Base-by-base conservation (phyloP, 2,329 filamentous ascomycete genomes). In the Xylariomycetidae sp. region DNA sequence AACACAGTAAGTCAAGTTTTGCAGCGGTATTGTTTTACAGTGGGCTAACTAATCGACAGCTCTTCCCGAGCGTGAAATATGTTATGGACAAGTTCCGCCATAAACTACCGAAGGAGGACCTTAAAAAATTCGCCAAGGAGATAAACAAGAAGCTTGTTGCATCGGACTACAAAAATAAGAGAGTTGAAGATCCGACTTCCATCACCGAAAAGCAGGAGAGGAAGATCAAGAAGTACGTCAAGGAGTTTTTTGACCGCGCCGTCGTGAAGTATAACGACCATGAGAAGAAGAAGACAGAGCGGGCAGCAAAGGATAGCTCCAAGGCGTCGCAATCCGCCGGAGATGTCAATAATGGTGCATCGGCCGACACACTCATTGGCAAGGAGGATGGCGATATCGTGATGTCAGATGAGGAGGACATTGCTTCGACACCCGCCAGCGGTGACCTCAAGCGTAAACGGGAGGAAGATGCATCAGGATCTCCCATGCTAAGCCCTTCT, bases 121-220 rank as follows among this genome's bases (percentile, higher is more conserved):
- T 81, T 3, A 82, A 82, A 53, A 72, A 72, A 37, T 70, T 80
- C 30, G 72, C 70, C 35, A 78, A 80, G 49, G 72, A 82, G 58
- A 74, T 90, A 29, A 80, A 80, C 36, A 95, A 95, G 62, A 94
- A 90, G 59, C 74, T 97, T 11, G 89, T 95, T 14, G 78, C 85
- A 13, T 92, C 88, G 0, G 90, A 97, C 58, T 96, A 86, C 64
- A 94, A 94, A 58, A 84, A 90, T 53, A 78, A 80, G 30, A 82
- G 88, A n/a, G 88, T 96, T 8, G 74, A 78, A 28, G 82, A 96
- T 51, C 90, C 88, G 0, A 86, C 78, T 10, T 55, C 56, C 30
- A 82, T 96, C 44, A 76, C 74, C 17, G 75, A 85, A 22, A 89
- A 87, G 54, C 85, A 92, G 50, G 76, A 82, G 49, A 82, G 82